Conservation (phyloP, 805 yeast genomes). For the Candida dajiaensis region DNA sequence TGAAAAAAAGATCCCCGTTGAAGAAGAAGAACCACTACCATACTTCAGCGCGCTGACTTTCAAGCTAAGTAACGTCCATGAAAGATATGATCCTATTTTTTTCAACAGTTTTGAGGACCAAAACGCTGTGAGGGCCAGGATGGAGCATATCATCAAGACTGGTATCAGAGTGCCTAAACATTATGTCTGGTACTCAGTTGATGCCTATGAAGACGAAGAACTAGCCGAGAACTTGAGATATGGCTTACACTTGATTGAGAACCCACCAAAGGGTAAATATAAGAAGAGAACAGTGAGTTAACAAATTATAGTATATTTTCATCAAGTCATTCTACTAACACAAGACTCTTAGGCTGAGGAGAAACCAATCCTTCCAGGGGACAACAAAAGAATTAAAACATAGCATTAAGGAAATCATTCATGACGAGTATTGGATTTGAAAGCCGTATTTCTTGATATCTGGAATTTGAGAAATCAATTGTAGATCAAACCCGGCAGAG, state of each 20-base stretch:
- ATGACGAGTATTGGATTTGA: conserved; percentile 57
- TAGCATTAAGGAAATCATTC: neutral
- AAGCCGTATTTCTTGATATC: conserved; percentile 50
- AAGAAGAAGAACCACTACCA: conserved; percentile 30
- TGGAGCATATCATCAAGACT: conserved; percentile 52
- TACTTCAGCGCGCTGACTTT: conserved; percentile 60
- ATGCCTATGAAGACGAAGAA: conserved; percentile 63
- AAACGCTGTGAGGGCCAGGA: conserved; percentile 49
- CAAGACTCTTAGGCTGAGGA: conserved; percentile 5
- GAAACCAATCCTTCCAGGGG: conserved; percentile 9
- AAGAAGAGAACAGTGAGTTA: conserved; percentile 21
- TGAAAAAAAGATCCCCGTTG: conserved; percentile 11
- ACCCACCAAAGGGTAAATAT: conserved; percentile 31
- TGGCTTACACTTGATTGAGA: conserved; percentile 50
- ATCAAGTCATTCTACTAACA: conserved; percentile 2
- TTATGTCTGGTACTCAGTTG: conserved; percentile 80
- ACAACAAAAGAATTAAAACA: conserved; percentile 7
- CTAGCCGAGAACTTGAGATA: conserved; percentile 59
- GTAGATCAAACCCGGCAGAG: conserved; percentile 62
- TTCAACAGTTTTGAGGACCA: conserved; percentile 56
- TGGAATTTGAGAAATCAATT: conserved; percentile 38
- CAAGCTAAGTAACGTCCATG: conserved; percentile 58
- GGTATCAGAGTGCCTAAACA: conserved; percentile 59
- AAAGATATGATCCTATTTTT: conserved; percentile 57
- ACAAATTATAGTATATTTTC: too few relatives aligned